Conservation (phyloP, 768 basidiomycete species). For the Panaeolus papilionaceus region DNA sequence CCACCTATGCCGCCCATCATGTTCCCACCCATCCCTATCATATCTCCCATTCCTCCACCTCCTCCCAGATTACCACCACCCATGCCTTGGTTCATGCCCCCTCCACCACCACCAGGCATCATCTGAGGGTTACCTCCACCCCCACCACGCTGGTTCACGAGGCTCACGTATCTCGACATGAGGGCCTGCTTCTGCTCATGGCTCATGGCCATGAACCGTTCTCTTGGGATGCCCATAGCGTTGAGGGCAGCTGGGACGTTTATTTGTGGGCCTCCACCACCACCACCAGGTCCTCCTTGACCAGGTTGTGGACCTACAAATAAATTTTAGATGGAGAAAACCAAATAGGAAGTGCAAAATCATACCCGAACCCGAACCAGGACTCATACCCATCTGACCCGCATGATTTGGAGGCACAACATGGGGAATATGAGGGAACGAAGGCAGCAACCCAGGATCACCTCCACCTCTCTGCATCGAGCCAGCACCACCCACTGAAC, state of each 20-base stretch:
- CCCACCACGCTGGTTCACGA: neutral
- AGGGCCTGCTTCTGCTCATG: slow-evolving; percentile 3
- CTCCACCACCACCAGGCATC: slow-evolving; percentile 20
- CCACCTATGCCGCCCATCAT: slow-evolving; percentile 18
- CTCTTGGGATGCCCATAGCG: neutral
- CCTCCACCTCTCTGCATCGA: slow-evolving; percentile 20
- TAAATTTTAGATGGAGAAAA: neutral
- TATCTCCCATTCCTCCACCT: slow-evolving; percentile 19
- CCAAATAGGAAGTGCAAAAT: neutral
- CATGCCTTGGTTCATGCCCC: slow-evolving; percentile 20
- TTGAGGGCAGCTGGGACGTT: neutral
- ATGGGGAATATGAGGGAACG: slow-evolving; percentile 13
- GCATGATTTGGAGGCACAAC: neutral
- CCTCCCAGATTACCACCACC: slow-evolving; percentile 16
- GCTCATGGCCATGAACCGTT: neutral
- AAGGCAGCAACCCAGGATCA: slow-evolving; percentile 1
- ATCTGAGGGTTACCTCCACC: neutral
- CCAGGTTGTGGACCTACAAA: neutral
- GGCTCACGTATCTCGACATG: neutral
- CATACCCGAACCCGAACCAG: neutral
- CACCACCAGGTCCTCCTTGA: neutral
- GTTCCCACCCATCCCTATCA: slow-evolving; percentile 16
- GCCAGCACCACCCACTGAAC: slow-evolving; percentile 18
- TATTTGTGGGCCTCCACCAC: neutral
- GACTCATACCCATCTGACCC: slow-evolving; percentile 9